These are phyloP conservation scores for Solanum phureja DNA, from an alignment of 257 asterid genomes.

Conservation along the genomic window DNA sequence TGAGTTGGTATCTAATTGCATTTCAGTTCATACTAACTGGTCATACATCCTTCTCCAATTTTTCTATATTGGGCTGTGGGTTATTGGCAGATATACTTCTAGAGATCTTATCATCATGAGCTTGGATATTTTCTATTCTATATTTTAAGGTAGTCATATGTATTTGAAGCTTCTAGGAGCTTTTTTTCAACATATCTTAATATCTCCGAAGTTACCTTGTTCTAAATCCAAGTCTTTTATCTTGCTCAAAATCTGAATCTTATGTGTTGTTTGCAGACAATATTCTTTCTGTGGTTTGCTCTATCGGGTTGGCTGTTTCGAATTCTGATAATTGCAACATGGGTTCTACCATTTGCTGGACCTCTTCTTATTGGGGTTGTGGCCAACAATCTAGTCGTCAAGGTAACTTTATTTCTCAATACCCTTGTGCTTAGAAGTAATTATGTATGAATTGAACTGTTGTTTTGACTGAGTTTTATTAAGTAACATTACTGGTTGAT, in stretches of 20 bases:
- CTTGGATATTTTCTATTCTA: neutral
- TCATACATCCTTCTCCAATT: neutral
- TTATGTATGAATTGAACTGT: neutral
- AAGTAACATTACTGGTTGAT: neutral
- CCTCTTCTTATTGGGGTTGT: conserved; percentile 83
- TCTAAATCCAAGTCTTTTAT: neutral
- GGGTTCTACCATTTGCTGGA: conserved; percentile 94
- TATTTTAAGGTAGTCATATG: neutral
- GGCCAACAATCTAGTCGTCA: conserved; percentile 84
- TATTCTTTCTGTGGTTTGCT: conserved; percentile 95
- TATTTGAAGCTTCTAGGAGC: neutral
- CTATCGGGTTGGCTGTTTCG: conserved; percentile 97
- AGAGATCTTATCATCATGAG: neutral
- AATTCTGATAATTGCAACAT: conserved; percentile 59
- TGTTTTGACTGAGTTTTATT: neutral
- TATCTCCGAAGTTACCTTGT: neutral
- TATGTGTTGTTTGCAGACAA: conserved; percentile 47
- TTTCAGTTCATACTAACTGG: neutral
- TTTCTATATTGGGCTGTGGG: neutral
- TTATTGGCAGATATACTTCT: neutral
- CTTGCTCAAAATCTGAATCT: neutral
- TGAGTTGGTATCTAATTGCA: neutral
- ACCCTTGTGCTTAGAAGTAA: neutral
- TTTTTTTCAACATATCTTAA: neutral
- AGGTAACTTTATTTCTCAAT: conserved; percentile 36